These are phyloP conservation scores for Coemansia sp. DNA, from an alignment of 192 early-diverging fungal species.

Conservation along the genomic window DNA sequence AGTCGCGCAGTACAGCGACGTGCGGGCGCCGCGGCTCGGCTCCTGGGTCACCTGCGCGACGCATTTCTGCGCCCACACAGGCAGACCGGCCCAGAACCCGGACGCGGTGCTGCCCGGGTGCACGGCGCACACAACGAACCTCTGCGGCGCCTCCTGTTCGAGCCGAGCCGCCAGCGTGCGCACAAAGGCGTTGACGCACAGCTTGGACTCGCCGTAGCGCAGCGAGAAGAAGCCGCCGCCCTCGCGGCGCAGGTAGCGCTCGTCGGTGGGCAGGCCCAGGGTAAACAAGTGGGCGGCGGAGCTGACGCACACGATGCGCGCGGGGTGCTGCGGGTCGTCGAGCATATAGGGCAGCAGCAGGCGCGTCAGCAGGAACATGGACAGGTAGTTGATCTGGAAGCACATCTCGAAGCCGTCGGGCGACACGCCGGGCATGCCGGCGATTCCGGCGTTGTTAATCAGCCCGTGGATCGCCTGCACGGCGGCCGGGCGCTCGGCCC, in stretches of 20 bases:
- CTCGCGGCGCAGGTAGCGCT: constrained; percentile 23
- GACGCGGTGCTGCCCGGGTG: constrained; percentile 49
- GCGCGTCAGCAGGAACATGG: constrained; percentile 48
- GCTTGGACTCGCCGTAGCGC: constrained; percentile 48
- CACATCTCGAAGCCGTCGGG: constrained; percentile 50
- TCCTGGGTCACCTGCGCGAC: constrained; percentile 40
- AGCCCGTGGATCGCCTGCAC: constrained; percentile 21
- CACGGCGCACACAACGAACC: constrained; percentile 23
- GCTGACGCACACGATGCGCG: constrained; percentile 46
- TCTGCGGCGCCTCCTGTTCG: background rate
- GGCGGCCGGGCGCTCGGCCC: constrained; percentile 17
- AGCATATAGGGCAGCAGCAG: constrained; percentile 29
- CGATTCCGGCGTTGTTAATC: constrained; percentile 51
- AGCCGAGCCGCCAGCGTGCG: constrained; percentile 25
- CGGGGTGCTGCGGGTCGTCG: constrained; percentile 8
- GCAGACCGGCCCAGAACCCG: constrained; percentile 41
- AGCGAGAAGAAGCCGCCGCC: constrained; percentile 47
- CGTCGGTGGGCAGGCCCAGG: constrained; percentile 45
- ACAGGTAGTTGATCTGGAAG: constrained; percentile 52
- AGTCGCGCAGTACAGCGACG: constrained; percentile 46
- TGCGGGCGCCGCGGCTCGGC: constrained; percentile 37
- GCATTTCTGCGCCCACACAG: constrained; percentile 33
- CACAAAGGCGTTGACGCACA: constrained; percentile 46
- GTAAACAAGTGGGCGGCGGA: constrained; percentile 41
- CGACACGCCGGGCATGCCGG: constrained; percentile 41